phyloP scores from a whole-genome alignment of 2,329 filamentous ascomycete species.

The Cercospora sp. region DNA sequence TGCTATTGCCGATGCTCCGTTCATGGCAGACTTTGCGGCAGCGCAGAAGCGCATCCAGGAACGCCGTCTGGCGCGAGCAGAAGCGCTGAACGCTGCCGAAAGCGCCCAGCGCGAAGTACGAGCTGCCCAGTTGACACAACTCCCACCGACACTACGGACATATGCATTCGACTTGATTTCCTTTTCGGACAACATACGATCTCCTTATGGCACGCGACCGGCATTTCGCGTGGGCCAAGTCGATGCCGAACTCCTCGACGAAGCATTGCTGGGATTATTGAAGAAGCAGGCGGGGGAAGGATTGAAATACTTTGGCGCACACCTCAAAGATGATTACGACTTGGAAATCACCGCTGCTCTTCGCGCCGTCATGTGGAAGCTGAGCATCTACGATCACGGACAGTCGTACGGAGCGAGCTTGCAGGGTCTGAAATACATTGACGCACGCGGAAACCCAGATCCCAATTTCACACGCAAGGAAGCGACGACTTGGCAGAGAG shows the following conservation, averaged over 20 bases:
- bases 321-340: conserved; percentile 82
- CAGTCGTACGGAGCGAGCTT: conserved; percentile 91
- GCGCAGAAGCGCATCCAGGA: conserved; percentile 84
- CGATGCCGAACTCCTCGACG: conserved; percentile 90
- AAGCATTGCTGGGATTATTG: conserved; percentile 83
- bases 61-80: conserved; percentile 73
- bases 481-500: conserved; percentile 81
- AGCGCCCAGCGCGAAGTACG: conserved; percentile 48
- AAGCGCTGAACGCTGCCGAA: conserved; percentile 50
- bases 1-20: not conserved
- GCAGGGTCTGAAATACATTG: conserved; percentile 87
- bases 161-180: conserved; percentile 31
- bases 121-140: conserved; percentile 44
- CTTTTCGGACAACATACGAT: conserved; percentile 69
- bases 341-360: conserved; percentile 79
- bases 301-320: conserved; percentile 78
- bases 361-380: conserved; percentile 82
- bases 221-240: conserved; percentile 94
- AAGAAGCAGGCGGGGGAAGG: conserved; percentile 84
- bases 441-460: conserved; percentile 60
- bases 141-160: conserved; percentile 55
- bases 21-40: conserved; percentile 71
- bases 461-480: conserved; percentile 52
- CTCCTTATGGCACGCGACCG: conserved; percentile 76
- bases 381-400: conserved; percentile 95